phyloP scores from a whole-genome alignment of 1,284 basidiomycete genomes.

The Boletellus deceptivus region DNA sequence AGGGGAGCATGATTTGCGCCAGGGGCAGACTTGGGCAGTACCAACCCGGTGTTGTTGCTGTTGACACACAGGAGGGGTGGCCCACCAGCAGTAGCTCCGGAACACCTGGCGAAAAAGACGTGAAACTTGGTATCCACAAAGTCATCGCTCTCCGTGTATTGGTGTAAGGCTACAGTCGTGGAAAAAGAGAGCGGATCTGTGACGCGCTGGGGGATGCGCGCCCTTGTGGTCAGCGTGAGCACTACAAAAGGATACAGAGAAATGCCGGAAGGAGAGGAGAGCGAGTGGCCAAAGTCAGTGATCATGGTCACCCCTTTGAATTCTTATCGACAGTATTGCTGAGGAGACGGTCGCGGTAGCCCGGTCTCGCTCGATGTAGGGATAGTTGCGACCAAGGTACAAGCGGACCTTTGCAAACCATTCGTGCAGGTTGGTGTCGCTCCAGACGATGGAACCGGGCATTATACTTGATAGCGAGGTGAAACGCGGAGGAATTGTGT shows the following conservation, averaged over 20 bases:
- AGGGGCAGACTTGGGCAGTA: conserved; percentile 14
- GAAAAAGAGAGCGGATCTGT: conserved; percentile 19
- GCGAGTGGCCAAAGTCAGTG: conserved; percentile 28
- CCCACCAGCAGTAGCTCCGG: conserved; percentile 10
- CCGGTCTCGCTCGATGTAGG: conserved; percentile 21
- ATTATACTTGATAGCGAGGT: conserved; percentile 20
- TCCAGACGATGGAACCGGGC: conserved; percentile 23
- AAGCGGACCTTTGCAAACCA: conserved; percentile 29
- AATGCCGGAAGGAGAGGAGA: conserved; percentile 12
- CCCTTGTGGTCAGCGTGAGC: conserved; percentile 21
- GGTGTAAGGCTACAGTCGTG: conserved; percentile 18
- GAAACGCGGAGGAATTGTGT: conserved; percentile 30
- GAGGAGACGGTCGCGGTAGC: conserved; percentile 17
- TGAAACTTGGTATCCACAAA: conserved; percentile 32
- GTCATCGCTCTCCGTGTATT: conserved; percentile 28
- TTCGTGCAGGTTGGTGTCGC: conserved; percentile 13
- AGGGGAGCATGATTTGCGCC: conserved; percentile 2
- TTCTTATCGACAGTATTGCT: conserved; percentile 2
- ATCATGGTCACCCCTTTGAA: conserved; percentile 12
- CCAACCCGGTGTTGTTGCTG: conserved; percentile 12
- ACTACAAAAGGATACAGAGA: conserved; percentile 21
- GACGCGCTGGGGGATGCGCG: conserved; percentile 7
- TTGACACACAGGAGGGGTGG: conserved; percentile 29
- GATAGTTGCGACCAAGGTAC: conserved; percentile 29
- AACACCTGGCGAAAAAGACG: conserved; percentile 24